Base-by-base conservation (phyloP, 495 filamentous ascomycete species). In the Pyronema domesticum region DNA sequence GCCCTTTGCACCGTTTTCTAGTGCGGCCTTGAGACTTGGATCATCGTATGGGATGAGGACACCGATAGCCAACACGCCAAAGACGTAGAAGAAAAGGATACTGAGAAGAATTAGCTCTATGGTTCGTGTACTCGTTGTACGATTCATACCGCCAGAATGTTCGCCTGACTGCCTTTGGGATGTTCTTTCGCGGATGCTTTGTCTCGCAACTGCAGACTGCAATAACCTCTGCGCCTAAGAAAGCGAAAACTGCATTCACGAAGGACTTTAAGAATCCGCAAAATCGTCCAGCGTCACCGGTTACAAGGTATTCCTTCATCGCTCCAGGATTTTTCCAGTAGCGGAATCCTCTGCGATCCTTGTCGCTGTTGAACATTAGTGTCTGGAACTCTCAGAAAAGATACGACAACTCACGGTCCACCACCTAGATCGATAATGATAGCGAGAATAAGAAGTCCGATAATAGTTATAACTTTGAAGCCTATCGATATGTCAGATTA, bases 201-300 rank as follows among this genome's bases (percentile, higher is more conserved):
- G 48, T 51, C 23, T 51, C 48, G 33, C 48, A 15, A 17, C 39
- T 42, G 6, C 39, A 42, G 15, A 86, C 72, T 67, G 81, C 82
- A 54, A 80, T 76, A 46, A 86, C 65, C 60, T 86, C 82, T 3
- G 81, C 83, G 18, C 82, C 82, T 52, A 71, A 72, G 69, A 82
- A 85, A 30, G 82, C 75, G 61, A 85, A 86, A 17, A 80, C 80
- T 10, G 82, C 82, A 3, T 75, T 85, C 54, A 82, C 80, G 63
- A 85, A 85, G 51, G 83, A 76, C 14, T 74, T 72, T 65, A 79
- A 82, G 68, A 85, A 80, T 1, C 82, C 82, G 15, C 72, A 72
- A 71, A 85, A 86, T 8, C 50, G 35, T n/a, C 50, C 50, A 18
- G 36, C 37, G 23, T 53, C 36, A 11, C 50, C 50, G 35, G 10